Percentiles rank a stretch among this genome's conserved stretches.
These are phyloP conservation scores for Naegleria fowleri DNA, from an alignment of 208 protist species.

Conservation along the genomic window DNA sequence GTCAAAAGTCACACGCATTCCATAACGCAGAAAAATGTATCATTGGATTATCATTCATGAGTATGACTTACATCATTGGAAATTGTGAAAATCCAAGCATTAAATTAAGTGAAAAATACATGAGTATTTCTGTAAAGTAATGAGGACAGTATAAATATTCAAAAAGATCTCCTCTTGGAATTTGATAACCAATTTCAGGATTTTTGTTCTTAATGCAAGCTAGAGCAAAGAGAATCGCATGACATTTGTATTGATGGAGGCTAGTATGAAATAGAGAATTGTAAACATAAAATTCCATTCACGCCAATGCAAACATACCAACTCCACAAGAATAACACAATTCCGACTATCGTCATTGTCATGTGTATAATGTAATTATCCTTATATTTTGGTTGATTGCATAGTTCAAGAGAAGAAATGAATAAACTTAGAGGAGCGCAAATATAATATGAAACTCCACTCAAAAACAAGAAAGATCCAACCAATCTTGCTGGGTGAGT, in stretches of 20 bases:
- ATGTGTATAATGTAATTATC: not conserved
- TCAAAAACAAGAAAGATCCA: not conserved
- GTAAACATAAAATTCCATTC: no score
- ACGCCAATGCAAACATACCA: not conserved
- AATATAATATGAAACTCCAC: not conserved
- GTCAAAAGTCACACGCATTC: no score
- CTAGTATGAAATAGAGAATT: not conserved
- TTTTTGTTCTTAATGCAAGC: not conserved
- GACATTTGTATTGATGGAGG: not conserved
- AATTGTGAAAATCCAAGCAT: not conserved
- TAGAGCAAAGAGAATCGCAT: not conserved
- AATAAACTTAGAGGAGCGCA: not conserved
- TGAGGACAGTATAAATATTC: not conserved
- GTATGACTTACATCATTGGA: not conserved
- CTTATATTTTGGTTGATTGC: no score
- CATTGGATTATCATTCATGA: no score
- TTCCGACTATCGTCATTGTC: no score
- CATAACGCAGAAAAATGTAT: no score
- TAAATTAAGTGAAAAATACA: not conserved
- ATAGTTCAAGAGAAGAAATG: not conserved
- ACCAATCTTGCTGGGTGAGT: not conserved
- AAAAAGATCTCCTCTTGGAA: not conserved
- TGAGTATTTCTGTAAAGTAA: not conserved
- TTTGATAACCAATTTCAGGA: not conserved
- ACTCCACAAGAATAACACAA: not conserved